phyloP scores from a whole-genome alignment of 805 yeast species.

The Kazachstania kunashirensis region DNA sequence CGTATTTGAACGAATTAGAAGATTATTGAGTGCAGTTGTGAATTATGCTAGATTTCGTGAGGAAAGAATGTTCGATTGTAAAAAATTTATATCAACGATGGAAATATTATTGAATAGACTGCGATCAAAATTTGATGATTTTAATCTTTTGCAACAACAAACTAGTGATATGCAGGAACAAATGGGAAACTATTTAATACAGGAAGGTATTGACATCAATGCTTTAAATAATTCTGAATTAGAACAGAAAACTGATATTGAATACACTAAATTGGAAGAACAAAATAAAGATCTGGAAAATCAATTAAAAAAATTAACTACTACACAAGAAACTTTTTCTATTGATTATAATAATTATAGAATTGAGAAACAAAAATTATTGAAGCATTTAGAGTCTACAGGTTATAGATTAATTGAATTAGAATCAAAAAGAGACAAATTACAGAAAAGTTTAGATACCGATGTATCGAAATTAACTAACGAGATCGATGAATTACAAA shows the following conservation, averaged over 20 bases:
- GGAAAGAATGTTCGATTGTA: conserved; percentile 62
- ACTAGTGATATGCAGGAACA: conserved; percentile 30
- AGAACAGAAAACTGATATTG: conserved; percentile 6
- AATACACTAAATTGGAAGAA: conserved; percentile 36
- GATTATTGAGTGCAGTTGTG: conserved; percentile 71
- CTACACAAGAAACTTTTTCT: conserved; percentile 51
- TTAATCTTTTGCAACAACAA: conserved; percentile 30
- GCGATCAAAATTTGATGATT: conserved; percentile 35
- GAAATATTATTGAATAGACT: conserved; percentile 41
- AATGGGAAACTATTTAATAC: conserved; percentile 12
- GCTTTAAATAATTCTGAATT: background rate
- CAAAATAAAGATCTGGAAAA: conserved; percentile 50
- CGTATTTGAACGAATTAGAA: conserved; percentile 52
- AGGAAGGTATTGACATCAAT: background rate
- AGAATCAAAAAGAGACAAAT: conserved; percentile 47
- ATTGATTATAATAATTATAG: conserved; percentile 56
- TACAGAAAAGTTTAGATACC: conserved; percentile 50
- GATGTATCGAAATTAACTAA: conserved; percentile 47
- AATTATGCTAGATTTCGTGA: conserved; percentile 81
- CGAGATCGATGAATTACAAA: conserved; percentile 41
- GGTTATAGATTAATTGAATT: conserved; percentile 48
- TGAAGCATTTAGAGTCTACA: conserved; percentile 51
- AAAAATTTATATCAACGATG: conserved; percentile 45
- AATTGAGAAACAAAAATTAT: conserved; percentile 47
- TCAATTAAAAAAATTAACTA: conserved; percentile 52